A percentile compares a stretch with the other conserved stretches of the same genome.
Evolutionary conservation across 2,329 filamentous ascomycete species (phyloP).

Genomic region (Talaromyces sp.): DNA sequence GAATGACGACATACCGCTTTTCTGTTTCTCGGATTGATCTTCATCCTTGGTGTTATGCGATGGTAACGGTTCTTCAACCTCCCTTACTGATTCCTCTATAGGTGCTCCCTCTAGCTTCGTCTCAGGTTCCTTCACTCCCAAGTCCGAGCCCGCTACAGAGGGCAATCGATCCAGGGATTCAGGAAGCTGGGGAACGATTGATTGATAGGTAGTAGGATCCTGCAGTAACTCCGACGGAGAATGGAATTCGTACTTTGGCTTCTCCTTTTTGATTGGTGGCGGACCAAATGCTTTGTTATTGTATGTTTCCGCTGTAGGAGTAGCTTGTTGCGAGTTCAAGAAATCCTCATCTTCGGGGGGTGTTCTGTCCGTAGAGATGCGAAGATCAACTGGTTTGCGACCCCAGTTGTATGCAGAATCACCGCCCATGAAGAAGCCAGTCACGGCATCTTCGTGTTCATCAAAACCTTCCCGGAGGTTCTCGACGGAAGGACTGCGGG

Average conservation of each 20-base stretch:
- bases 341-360: constrained; percentile 40
- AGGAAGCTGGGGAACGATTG: constrained; percentile 22
- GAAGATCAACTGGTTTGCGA: constrained; percentile 25
- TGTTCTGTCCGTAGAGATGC: constrained; percentile 31
- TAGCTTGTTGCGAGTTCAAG: constrained; percentile 61
- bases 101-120: constrained; percentile 17
- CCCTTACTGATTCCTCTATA: neutral
- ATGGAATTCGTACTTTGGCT: constrained; percentile 43
- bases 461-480: constrained; percentile 30
- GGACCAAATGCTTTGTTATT: constrained; percentile 18
- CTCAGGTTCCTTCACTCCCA: constrained; percentile 21
- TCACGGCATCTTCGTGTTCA: constrained; percentile 22
- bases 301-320: constrained; percentile 59
- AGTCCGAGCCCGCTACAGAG: constrained; percentile 28
- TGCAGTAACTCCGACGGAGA: constrained; percentile 43
- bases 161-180: constrained; percentile 23
- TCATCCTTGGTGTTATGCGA: constrained; percentile 12
- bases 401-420: constrained; percentile 21
- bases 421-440: constrained; percentile 27
- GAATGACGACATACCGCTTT: constrained; percentile 10
- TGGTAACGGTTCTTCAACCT: constrained; percentile 1
- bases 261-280: constrained; percentile 31
- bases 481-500: constrained; percentile 43
- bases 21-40: neutral
- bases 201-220: constrained; percentile 26